These are phyloP conservation scores for Lobosporangium transversale DNA, from an alignment of 192 early-diverging fungal species.

Conservation along the genomic window DNA sequence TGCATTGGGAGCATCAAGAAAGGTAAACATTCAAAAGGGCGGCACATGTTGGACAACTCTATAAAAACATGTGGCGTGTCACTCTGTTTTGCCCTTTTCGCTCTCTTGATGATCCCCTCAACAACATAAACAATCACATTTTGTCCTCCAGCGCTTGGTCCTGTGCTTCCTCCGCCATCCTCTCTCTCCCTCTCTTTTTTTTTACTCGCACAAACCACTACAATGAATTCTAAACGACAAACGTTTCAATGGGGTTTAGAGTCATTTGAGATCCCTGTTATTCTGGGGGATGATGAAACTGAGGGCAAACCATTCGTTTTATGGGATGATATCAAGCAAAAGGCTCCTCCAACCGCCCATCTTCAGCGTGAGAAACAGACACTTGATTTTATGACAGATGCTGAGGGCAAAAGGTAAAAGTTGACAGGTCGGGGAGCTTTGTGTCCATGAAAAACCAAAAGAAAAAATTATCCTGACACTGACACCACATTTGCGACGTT, in stretches of 20 bases:
- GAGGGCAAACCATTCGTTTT: not conserved
- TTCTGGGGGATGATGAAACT: not conserved
- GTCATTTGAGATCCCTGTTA: not conserved
- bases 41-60: too few relatives aligned
- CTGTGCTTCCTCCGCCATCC: not conserved
- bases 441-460: not conserved
- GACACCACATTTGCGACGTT: too few relatives aligned
- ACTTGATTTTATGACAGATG: not conserved
- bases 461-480: not conserved
- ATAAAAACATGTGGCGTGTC: not conserved
- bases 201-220: too few relatives aligned
- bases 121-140: not conserved
- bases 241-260: not conserved
- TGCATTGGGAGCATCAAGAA: too few relatives aligned
- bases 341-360: not conserved
- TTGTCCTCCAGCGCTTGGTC: not conserved
- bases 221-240: not conserved
- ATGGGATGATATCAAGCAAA: conserved; percentile 7
- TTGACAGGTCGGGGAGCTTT: not conserved
- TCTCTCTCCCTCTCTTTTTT: not conserved
- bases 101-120: not conserved
- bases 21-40: too few relatives aligned
- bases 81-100: not conserved
- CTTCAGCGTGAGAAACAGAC: not conserved
- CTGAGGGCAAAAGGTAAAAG: not conserved